phyloP scores from a whole-genome alignment of 75 land plant genomes.

The Isoetes taiwanensis region DNA sequence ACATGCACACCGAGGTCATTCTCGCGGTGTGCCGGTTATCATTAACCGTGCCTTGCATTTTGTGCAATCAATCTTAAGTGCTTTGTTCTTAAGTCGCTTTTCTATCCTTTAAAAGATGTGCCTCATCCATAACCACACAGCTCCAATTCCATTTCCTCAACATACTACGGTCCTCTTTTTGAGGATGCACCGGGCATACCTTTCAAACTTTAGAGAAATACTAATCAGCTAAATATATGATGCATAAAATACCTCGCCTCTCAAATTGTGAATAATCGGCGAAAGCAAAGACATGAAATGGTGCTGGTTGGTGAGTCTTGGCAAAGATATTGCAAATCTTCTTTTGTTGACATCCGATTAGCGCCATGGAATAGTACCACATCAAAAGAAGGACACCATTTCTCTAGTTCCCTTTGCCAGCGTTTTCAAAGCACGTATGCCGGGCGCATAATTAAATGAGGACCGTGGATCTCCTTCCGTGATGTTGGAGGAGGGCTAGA shows the following conservation, averaged over 20 bases:
- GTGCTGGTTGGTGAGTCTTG: constrained; percentile 61
- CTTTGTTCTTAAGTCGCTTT: constrained; percentile 72
- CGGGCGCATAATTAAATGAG: constrained; percentile 87
- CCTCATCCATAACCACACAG: constrained; percentile 95
- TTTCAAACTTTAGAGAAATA: too few relatives aligned
- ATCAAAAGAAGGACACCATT: constrained; percentile 84
- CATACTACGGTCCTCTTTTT: constrained; percentile 83
- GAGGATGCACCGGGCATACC: too few relatives aligned
- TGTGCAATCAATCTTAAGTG: constrained; percentile 73
- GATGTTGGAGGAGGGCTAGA: constrained; percentile 61
- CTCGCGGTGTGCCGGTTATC: constrained; percentile 95
- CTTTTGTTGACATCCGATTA: constrained; percentile 44
- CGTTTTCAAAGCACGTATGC: constrained; percentile 93
- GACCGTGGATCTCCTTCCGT: constrained; percentile 84
- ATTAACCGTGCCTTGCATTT: constrained; percentile 82
- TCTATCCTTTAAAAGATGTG: constrained; percentile 92
- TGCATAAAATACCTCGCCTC: constrained; percentile 88
- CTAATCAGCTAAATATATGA: too few relatives aligned
- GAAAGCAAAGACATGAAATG: constrained; percentile 85
- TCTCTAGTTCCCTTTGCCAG: constrained; percentile 85
- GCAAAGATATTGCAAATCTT: constrained; percentile 42
- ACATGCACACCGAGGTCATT: too few relatives aligned
- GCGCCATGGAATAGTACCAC: constrained; percentile 78
- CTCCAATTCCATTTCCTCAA: constrained; percentile 89
- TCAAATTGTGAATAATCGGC: constrained; percentile 90